A percentile compares a stretch with the other conserved stretches of the same genome.
These are phyloP conservation scores for Taphrina confusa DNA, from an alignment of 1,139 yeast genomes.

Conservation along the genomic window DNA sequence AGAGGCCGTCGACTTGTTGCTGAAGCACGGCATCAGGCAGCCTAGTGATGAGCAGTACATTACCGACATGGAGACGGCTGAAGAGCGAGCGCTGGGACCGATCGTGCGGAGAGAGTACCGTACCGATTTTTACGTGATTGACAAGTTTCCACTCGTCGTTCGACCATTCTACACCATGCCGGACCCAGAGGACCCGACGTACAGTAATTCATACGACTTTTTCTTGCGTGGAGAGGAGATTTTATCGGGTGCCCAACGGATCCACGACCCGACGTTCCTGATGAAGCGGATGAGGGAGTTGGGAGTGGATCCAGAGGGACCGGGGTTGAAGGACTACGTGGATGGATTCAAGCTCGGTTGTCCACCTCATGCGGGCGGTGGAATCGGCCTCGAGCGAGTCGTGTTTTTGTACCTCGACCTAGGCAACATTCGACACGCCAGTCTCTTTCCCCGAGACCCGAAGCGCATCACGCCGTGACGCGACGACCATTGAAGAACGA, in stretches of 20 bases:
- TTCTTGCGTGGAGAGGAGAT: slow-evolving; percentile 99
- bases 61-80: slow-evolving; percentile 80
- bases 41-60: slow-evolving; percentile 46
- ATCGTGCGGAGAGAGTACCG: slow-evolving; percentile 89
- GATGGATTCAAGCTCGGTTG: slow-evolving; percentile 93
- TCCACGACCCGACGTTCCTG: slow-evolving; percentile 86
- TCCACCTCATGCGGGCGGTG: slow-evolving; percentile 99
- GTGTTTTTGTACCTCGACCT: slow-evolving; percentile 96
- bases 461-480: slow-evolving; percentile 75
- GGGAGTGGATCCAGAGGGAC: slow-evolving; percentile 74
- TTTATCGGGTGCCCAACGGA: slow-evolving; percentile 97
- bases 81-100: slow-evolving; percentile 89
- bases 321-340: slow-evolving; percentile 86
- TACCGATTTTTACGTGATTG: slow-evolving; percentile 96
- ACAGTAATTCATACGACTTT: slow-evolving; percentile 72
- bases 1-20: slow-evolving; percentile 84
- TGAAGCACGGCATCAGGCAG: slow-evolving; percentile 60
- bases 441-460: slow-evolving; percentile 98
- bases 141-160: slow-evolving; percentile 92
- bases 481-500: not conserved
- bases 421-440: slow-evolving; percentile 96
- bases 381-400: slow-evolving; percentile 97
- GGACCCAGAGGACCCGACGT: slow-evolving; percentile 78
- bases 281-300: slow-evolving; percentile 78
- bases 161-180: slow-evolving; percentile 99